Evolutionary conservation across 331 rosid genomes (phyloP), one percentile per base, ranked within the genome.

Genomic region (Acacia concinna): DNA sequence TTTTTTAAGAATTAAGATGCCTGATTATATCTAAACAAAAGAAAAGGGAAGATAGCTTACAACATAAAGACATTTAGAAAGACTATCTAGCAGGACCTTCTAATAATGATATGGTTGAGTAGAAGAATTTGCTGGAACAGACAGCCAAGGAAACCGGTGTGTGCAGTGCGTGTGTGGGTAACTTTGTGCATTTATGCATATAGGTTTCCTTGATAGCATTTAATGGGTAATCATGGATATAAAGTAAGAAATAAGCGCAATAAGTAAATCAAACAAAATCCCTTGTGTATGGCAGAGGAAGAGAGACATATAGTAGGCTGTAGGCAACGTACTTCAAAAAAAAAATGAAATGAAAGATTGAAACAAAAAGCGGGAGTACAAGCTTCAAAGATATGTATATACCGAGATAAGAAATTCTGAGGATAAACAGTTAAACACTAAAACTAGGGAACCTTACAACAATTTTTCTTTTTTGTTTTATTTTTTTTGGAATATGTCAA

Each of bases 201-300:
- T 38, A 67, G 63, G 69, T 28, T 27, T 4, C 34, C 51, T 38
- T 68, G 73, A 54, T 68, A 68, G 73, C 34, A 21, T 40, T 68
- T 40, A 23, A 67, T 4, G 52, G 28, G 41, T 68, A 38, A 38
- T 12, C 52, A 68, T 23, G 52, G 35, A 32, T 34, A 63, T 63
- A 40, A 68, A 68, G 32, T 34, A 18, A 34, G n/a, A 68, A 68
- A 21, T 7, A 17, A 23, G 40, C 1, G 17, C n/a, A 12, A 68
- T 6, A 40, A 21, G 73, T 23, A 6, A 41, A 68, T 27, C 52
- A 68, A 31, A 68, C 6, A 27, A 37, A 68, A 38, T 40, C 5
- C 73, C 73, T 23, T 5, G 11, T 4, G 14, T 13, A 38, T 23
- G n/a, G 1, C 27, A n/a, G 40, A 30, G 17, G 52, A 44, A 46